A percentile compares a stretch with the other conserved stretches of the same genome.
Conservation (phyloP, 495 filamentous ascomycete genomes). For the Friedmanniomyces simplex region DNA sequence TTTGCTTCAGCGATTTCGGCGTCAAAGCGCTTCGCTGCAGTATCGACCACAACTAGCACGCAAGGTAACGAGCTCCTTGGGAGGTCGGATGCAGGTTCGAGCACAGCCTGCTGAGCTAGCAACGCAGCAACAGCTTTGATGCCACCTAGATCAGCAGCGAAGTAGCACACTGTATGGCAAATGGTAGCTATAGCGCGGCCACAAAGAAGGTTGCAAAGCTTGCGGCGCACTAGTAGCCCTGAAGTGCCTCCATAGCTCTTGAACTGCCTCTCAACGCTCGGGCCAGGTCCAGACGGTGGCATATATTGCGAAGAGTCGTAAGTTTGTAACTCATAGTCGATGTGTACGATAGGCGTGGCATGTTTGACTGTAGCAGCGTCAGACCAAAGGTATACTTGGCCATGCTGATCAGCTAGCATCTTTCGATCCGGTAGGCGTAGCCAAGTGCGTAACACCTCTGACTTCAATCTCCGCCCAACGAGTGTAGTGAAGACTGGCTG, state of each 20-base stretch:
- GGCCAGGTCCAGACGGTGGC: not conserved
- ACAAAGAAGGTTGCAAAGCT: not conserved
- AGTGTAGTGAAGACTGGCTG: too few species aligned
- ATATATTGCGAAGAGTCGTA: not conserved
- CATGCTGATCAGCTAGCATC: not conserved
- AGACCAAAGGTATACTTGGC: not conserved
- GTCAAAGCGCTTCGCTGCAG: not conserved
- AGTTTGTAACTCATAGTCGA: not conserved
- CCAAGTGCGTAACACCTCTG: not conserved
- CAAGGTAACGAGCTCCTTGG: not conserved
- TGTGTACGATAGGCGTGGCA: not conserved
- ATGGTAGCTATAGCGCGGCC: not conserved
- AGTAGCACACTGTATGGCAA: not conserved
- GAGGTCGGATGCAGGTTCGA: not conserved
- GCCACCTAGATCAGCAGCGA: slow-evolving; percentile 3
- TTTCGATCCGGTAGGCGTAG: not conserved
- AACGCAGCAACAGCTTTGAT: not conserved
- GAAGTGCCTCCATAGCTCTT: not conserved
- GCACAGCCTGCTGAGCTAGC: not conserved
- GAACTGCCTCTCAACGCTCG: not conserved
- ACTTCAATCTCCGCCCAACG: not conserved
- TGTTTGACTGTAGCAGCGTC: not conserved
- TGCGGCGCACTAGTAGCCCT: not conserved
- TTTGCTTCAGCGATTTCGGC: not conserved
- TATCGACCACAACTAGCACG: not conserved